Evolutionary conservation across 352 stramenopile genomes (phyloP).

Genomic region (Phytophthora litchii): DNA sequence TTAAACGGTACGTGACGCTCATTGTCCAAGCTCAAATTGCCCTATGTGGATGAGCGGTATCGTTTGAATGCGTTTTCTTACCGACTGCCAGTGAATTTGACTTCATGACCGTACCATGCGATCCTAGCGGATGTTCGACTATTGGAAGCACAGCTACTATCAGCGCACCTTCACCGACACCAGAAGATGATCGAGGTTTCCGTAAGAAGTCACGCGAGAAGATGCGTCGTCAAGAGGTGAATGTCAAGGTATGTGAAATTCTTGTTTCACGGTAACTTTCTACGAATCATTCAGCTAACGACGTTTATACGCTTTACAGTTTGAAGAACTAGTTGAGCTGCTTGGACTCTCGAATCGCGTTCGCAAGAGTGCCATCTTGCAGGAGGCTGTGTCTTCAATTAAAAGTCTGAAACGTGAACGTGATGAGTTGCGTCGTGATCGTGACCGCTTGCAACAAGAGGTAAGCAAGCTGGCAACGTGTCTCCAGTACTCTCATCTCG

Average conservation of each 20-base stretch:
- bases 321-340: slow-evolving; percentile 74
- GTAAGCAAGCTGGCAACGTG: slow-evolving; percentile 69
- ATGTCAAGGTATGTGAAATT: slow-evolving; percentile 60
- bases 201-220: slow-evolving; percentile 82
- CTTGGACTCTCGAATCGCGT: slow-evolving; percentile 78
- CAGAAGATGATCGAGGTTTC: slow-evolving; percentile 65
- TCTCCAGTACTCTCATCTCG: slow-evolving; percentile 68
- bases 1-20: slow-evolving; percentile 48
- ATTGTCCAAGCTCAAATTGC: not conserved
- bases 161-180: slow-evolving; percentile 27
- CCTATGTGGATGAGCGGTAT: slow-evolving; percentile 19
- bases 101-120: slow-evolving; percentile 51
- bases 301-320: slow-evolving; percentile 33
- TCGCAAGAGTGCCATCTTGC: slow-evolving; percentile 73
- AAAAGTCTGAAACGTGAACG: slow-evolving; percentile 66
- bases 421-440: slow-evolving; percentile 63
- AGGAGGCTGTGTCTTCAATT: slow-evolving; percentile 72
- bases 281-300: slow-evolving; percentile 8
- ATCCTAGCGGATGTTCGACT: slow-evolving; percentile 54
- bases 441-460: slow-evolving; percentile 69
- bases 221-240: slow-evolving; percentile 81
- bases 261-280: not conserved
- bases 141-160: slow-evolving; percentile 34
- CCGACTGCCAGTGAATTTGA: slow-evolving; percentile 32
- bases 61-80: slow-evolving; percentile 39